Conservation (phyloP, 2,329 filamentous ascomycete genomes). For the Verticillium nubilum region DNA sequence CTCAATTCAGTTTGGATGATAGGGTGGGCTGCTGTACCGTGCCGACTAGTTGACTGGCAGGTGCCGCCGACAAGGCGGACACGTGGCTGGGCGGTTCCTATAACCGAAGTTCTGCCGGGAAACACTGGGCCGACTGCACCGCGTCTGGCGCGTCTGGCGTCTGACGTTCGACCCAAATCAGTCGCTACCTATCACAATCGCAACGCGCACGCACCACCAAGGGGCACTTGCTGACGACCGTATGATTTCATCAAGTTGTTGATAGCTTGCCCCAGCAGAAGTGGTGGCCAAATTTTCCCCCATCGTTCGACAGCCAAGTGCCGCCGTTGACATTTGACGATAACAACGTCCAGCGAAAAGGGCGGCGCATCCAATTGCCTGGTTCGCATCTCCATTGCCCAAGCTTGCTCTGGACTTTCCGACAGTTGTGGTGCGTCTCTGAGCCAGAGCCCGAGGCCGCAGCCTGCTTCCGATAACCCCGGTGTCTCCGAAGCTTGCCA, state of each 20-base stretch:
- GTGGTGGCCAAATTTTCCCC: not conserved
- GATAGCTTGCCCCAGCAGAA: not conserved
- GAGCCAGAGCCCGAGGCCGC: not conserved
- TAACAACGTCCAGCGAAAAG: not conserved
- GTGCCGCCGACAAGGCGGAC: not conserved
- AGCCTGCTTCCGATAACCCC: not conserved
- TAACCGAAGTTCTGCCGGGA: not conserved
- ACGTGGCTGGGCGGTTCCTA: not conserved
- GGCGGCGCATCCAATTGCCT: not conserved
- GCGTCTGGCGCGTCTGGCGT: not conserved
- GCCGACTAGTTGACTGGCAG: too few species aligned
- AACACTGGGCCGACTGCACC: not conserved
- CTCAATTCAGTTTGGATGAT: not conserved
- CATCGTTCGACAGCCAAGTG: not conserved
- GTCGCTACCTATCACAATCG: not conserved
- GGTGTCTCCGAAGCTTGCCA: not conserved
- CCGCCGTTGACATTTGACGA: not conserved
- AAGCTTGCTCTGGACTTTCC: not conserved
- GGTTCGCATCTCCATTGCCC: not conserved
- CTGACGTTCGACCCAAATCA: not conserved
- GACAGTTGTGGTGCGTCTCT: not conserved
- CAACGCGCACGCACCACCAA: not conserved
- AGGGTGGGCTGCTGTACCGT: not conserved
- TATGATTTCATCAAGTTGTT: not conserved
- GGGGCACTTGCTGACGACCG: not conserved